phyloP scores from a whole-genome alignment of 1,284 basidiomycete genomes.

The Inonotus hispidus region DNA sequence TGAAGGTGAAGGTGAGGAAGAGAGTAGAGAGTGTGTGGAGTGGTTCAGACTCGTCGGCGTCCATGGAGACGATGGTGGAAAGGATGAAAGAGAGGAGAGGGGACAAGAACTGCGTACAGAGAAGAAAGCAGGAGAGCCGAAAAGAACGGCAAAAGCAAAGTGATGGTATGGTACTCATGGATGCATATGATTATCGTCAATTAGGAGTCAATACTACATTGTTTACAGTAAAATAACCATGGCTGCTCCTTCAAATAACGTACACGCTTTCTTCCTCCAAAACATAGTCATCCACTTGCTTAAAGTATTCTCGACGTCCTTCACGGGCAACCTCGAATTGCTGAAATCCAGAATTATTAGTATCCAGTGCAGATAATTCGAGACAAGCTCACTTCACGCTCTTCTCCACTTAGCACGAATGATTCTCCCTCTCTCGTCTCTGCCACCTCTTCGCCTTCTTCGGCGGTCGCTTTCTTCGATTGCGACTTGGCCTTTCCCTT shows the following conservation, averaged over 20 bases:
- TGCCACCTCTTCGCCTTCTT: background rate
- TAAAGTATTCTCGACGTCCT: conserved; percentile 11
- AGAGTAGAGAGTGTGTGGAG: too few species aligned
- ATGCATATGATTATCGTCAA: background rate
- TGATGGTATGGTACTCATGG: too few species aligned
- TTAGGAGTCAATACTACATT: background rate
- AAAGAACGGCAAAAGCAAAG: background rate
- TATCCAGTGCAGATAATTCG: background rate
- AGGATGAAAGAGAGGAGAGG: background rate
- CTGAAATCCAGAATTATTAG: background rate
- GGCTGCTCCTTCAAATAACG: conserved; percentile 1
- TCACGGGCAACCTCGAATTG: conserved; percentile 8
- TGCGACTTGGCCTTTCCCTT: background rate
- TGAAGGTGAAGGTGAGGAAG: too few species aligned
- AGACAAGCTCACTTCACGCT: conserved; percentile 7
- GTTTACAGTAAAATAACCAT: background rate
- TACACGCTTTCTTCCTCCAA: conserved; percentile 13
- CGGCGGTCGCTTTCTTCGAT: background rate
- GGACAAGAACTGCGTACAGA: background rate
- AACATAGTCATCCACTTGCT: conserved; percentile 9
- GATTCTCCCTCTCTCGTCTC: conserved; percentile 7
- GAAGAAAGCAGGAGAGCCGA: background rate
- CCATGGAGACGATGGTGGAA: background rate
- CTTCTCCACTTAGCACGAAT: conserved; percentile 8
- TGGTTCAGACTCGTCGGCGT: too few species aligned